Base-by-base conservation (phyloP, 495 filamentous ascomycete species). In the Clavariopsis aquatica region DNA sequence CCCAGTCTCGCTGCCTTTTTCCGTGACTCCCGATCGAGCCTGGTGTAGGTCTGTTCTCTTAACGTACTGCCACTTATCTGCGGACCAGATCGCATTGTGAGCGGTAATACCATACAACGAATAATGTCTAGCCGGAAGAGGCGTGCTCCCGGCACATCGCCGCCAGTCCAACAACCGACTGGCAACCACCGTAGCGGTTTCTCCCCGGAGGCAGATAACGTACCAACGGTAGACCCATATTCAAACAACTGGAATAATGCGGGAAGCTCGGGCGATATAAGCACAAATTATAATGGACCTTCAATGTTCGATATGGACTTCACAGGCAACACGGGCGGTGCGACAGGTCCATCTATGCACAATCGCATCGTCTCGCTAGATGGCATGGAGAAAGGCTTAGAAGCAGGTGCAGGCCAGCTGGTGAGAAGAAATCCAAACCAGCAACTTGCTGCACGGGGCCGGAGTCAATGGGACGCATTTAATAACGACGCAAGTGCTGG, bases 401-500 rank as follows among this genome's bases (percentile, higher is more conserved):
- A 38, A 10, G n/a, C 54, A 47, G 29, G 57, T 29, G 47, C 68
- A 10, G 55, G 64, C 19, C 69, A 71, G 28, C 52, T 71, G 28
- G 69, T 71, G 20, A 45, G 65, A 29, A 38, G 69, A 27, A 71
- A 71, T 52, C 54, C 60, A 34, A 71, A 71, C 28, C 64, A 71
- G 27, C 69, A 71, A 36, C 22, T 71, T 31, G 64, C 68, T 10
- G 64, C 68, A 41, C 64, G 68, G 43, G 60, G 53, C 7, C 64
- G 28, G 45, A 43, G 38, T 5, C 49, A 43, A 5, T 67, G 64
- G 63, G 68, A 70, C 24, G 23, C 59, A 19, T 64, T 60, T 49
- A 60, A 64, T 22, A 49, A 22, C 49, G 38, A 31, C 10, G 2
- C 47, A 34, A 59, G 20, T 59, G 26, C 29, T 20, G 52, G 19